Percentiles rank a stretch among this genome's conserved stretches.
These are phyloP conservation scores for Stemphylium vesicarium DNA, from an alignment of 2,329 filamentous ascomycete genomes.

Conservation along the genomic window DNA sequence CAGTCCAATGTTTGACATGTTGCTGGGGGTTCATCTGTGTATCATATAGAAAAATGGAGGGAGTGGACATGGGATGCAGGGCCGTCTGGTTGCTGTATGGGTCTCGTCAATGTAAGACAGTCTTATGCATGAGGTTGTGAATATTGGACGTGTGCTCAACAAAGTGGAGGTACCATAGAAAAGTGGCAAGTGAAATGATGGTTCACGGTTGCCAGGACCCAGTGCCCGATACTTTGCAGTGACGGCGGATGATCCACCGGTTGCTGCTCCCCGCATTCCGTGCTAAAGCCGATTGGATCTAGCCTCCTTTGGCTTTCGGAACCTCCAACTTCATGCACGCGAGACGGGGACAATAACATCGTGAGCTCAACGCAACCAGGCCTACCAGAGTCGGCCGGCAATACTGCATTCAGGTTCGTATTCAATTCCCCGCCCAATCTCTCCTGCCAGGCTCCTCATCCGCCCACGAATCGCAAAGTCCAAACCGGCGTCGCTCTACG, in stretches of 20 bases:
- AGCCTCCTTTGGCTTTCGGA: constrained; percentile 22
- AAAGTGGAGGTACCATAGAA: too few species aligned
- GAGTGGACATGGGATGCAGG: background rate
- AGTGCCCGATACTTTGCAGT: background rate
- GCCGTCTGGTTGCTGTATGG: background rate
- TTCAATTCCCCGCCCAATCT: constrained; percentile 51
- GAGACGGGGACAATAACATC: constrained; percentile 16
- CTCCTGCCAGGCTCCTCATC: constrained; percentile 52
- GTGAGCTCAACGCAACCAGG: constrained; percentile 5
- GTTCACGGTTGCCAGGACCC: background rate
- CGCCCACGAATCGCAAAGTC: constrained; percentile 25
- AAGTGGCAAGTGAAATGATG: too few species aligned
- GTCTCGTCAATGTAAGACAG: background rate
- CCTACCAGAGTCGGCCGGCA: constrained; percentile 1
- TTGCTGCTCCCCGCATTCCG: constrained; percentile 16
- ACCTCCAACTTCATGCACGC: constrained; percentile 27
- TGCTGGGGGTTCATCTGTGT: background rate
- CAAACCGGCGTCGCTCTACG: constrained; percentile 18
- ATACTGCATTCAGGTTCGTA: constrained; percentile 20
- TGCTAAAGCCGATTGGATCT: constrained; percentile 10
- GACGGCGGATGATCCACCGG: constrained; percentile 12
- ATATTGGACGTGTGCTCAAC: too few species aligned
- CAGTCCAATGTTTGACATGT: background rate
- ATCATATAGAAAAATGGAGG: background rate
- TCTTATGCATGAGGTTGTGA: too few species aligned